These are phyloP conservation scores for Micractinium sp. DNA, from an alignment of 139 green algal species.

Conservation along the genomic window DNA sequence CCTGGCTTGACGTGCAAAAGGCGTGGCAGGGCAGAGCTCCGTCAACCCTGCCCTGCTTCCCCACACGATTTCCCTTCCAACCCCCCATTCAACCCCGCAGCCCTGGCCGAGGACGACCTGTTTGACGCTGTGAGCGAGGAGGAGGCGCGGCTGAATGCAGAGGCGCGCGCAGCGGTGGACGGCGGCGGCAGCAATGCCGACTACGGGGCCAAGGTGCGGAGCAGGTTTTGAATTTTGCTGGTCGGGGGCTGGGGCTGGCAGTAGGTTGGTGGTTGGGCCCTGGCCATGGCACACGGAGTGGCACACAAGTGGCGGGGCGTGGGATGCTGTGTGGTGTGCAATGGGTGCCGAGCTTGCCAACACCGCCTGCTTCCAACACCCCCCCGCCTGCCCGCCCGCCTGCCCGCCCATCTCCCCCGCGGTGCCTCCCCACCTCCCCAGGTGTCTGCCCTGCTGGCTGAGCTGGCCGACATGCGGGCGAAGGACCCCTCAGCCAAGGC, in stretches of 20 bases:
- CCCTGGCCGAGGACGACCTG: conserved; percentile 44
- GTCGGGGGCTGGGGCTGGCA: too few species aligned
- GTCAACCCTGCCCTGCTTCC: not conserved
- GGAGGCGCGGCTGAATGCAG: conserved; percentile 43
- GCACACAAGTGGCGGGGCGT: too few species aligned
- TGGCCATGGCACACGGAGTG: too few species aligned
- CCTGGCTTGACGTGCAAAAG: not conserved
- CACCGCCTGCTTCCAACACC: too few species aligned
- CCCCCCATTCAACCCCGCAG: not conserved
- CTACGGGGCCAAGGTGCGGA: conserved; percentile 64
- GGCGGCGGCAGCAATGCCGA: conserved; percentile 32
- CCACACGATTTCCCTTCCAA: too few species aligned
- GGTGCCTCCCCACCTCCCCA: conserved; percentile 6
- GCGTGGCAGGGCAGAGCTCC: not conserved
- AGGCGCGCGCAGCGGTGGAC: not conserved
- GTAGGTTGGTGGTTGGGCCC: too few species aligned
- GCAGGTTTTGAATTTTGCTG: too few species aligned
- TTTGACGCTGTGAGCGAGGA: conserved; percentile 55
- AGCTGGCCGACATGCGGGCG: conserved; percentile 51
- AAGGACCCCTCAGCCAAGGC: conserved; percentile 49
- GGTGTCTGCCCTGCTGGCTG: conserved; percentile 56
- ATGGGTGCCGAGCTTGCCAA: not conserved
- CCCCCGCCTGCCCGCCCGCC: too few species aligned
- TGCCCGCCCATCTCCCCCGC: not conserved
- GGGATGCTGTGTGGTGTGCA: not conserved